Percentiles rank a stretch among this genome's conserved stretches.
Conservation (phyloP, 177 flowering plant species). For the Vitis hybrid region DNA sequence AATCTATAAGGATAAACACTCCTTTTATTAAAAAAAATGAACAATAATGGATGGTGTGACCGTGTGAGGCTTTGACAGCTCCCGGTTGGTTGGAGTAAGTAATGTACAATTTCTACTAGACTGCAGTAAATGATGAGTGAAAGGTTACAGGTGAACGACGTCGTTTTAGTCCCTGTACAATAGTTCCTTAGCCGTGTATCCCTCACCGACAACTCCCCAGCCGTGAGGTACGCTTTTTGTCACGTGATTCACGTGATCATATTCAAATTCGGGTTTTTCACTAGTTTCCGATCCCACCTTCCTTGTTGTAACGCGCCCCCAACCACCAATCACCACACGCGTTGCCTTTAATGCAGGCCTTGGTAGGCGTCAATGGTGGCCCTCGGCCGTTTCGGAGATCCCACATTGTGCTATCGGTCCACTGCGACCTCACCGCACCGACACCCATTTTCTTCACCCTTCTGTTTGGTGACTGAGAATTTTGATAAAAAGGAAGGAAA, state of each 20-base stretch:
- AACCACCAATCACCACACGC: not conserved
- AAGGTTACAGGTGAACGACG: no score
- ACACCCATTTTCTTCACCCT: constrained; percentile 34
- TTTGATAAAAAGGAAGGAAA: no score
- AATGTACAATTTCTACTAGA: no score
- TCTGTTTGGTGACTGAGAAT: not conserved
- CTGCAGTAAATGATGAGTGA: no score
- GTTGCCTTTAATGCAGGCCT: not conserved
- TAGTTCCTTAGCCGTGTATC: not conserved
- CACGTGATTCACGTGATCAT: constrained; percentile 19
- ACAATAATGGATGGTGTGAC: no score
- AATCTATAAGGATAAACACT: no score
- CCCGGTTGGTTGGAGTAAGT: no score
- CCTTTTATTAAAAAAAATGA: no score
- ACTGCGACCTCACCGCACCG: constrained; percentile 24
- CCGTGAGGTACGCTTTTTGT: constrained; percentile 9
- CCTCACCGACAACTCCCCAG: not conserved
- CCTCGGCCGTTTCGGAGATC: no score
- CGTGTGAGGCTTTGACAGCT: no score
- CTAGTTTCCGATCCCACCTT: not conserved
- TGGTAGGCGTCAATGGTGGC: no score
- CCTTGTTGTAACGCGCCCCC: not conserved
- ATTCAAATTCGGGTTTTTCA: not conserved
- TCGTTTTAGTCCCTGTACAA: no score
- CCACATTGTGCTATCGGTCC: not conserved